Conservation (phyloP, 2,329 filamentous ascomycete species). For the Neophaeococcomyces aloes region DNA sequence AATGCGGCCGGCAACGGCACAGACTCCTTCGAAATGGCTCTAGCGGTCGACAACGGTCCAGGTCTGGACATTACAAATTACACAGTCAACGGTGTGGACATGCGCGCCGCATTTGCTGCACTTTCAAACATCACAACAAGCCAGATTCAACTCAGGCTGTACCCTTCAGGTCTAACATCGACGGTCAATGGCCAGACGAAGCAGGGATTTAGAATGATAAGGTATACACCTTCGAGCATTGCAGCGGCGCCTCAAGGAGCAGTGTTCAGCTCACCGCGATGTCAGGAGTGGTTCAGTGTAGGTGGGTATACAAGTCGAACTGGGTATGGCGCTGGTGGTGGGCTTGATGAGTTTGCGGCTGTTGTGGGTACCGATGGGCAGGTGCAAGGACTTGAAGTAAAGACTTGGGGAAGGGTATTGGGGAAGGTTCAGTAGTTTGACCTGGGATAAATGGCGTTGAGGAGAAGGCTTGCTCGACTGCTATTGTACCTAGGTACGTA, state of each 20-base stretch:
- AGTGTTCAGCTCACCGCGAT: slow-evolving; percentile 2
- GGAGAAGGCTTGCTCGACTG: too few relatives aligned
- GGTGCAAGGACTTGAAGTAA: neutral
- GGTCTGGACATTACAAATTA: neutral
- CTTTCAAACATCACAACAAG: neutral
- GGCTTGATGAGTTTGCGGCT: neutral
- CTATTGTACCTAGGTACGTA: too few relatives aligned
- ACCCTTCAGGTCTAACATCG: neutral
- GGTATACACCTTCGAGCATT: neutral
- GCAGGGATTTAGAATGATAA: slow-evolving; percentile 5
- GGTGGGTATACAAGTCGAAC: slow-evolving; percentile 2
- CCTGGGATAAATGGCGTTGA: too few relatives aligned
- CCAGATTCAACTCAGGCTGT: neutral
- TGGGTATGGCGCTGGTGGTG: neutral
- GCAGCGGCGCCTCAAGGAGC: neutral
- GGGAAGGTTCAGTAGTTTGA: neutral
- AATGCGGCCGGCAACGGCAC: neutral
- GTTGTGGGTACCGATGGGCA: neutral
- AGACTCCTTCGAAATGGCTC: neutral
- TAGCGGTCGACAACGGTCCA: neutral
- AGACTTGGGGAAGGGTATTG: slow-evolving; percentile 1
- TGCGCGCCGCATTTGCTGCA: neutral
- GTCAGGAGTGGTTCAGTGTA: slow-evolving; percentile 4
- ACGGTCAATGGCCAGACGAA: neutral
- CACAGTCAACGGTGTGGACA: slow-evolving; percentile 1